Evolutionary conservation across 768 basidiomycete species (phyloP).

Genomic region (Lenzites betulinus): DNA sequence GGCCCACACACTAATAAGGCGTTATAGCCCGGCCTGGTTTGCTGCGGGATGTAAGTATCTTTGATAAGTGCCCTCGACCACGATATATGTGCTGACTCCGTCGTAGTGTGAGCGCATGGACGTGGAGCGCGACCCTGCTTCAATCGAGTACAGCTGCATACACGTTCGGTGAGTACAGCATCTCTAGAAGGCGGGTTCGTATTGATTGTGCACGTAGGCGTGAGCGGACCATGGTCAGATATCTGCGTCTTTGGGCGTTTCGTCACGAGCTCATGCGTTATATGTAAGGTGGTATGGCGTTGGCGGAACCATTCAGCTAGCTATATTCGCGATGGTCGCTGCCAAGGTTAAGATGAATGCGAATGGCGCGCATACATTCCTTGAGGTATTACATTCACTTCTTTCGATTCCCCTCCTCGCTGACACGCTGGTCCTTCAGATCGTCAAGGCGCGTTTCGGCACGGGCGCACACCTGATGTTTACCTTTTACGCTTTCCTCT

Average conservation of each 20-base stretch:
- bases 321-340: conserved; percentile 54
- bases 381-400: conserved; percentile 39
- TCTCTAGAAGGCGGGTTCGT: neutral
- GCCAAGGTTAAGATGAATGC: conserved; percentile 63
- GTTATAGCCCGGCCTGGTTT: conserved; percentile 48
- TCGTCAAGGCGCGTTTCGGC: conserved; percentile 52
- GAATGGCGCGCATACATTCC: conserved; percentile 57
- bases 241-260: neutral
- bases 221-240: conserved; percentile 49
- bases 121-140: conserved; percentile 58
- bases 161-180: conserved; percentile 39
- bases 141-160: conserved; percentile 56
- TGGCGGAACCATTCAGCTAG: conserved; percentile 54
- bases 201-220: conserved; percentile 28
- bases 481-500: conserved; percentile 53
- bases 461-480: conserved; percentile 50
- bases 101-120: conserved; percentile 53
- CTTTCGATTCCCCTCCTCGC: neutral
- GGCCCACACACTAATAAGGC: too few species aligned
- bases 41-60: conserved; percentile 46
- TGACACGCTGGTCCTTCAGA: conserved; percentile 31
- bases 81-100: too few species aligned
- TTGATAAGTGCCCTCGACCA: too few species aligned
- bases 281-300: conserved; percentile 50
- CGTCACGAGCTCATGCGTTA: neutral